Percentiles rank a stretch among this genome's conserved stretches.
Conservation (phyloP, 257 asterid genomes). For the Penstemon newberryi region DNA sequence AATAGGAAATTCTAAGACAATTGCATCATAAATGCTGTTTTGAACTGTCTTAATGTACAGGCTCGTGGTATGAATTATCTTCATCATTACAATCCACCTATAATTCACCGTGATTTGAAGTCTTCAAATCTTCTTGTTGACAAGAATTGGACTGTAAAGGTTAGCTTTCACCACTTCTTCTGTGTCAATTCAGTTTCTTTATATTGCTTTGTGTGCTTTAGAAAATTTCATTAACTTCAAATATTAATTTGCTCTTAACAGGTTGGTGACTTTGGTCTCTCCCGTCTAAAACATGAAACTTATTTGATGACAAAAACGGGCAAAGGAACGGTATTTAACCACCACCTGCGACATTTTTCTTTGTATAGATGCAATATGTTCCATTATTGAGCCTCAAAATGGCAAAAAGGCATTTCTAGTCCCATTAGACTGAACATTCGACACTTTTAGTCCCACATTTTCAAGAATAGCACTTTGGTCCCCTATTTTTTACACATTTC, state of each 20-base stretch:
- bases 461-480: too few relatives aligned
- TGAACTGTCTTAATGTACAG: constrained; percentile 38
- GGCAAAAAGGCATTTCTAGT: too few relatives aligned
- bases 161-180: constrained; percentile 27
- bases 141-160: constrained; percentile 98
- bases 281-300: constrained; percentile 84
- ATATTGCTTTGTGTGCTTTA: not conserved
- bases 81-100: constrained; percentile 84
- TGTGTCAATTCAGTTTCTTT: too few relatives aligned
- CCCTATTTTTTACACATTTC: too few relatives aligned
- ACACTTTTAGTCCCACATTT: too few relatives aligned
- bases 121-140: constrained; percentile 98
- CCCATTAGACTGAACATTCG: too few relatives aligned
- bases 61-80: constrained; percentile 98
- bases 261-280: constrained; percentile 99
- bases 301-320: constrained; percentile 83
- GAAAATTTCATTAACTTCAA: constrained; percentile 9
- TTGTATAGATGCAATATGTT: constrained; percentile 14
- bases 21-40: not conserved
- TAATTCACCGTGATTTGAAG: constrained; percentile 93
- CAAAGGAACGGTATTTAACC: constrained; percentile 82
- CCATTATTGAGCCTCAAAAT: not conserved
- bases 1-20: too few relatives aligned
- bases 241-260: constrained; percentile 29
- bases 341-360: not conserved